These are phyloP conservation scores for Mycogone perniciosa DNA, from an alignment of 2,329 filamentous ascomycete species.

Conservation along the genomic window DNA sequence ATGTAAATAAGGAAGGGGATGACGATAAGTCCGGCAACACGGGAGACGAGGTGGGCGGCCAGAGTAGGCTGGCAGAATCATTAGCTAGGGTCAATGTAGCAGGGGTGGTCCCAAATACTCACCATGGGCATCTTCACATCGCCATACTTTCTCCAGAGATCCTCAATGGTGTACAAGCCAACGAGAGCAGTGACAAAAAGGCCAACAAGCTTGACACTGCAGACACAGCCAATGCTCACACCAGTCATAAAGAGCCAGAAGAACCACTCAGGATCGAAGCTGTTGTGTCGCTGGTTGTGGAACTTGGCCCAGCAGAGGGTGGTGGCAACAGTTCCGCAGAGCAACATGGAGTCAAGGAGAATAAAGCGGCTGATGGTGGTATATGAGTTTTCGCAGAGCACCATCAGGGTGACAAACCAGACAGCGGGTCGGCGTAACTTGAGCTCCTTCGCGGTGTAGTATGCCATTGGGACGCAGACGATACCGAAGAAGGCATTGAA, in stretches of 20 bases:
- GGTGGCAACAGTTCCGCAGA: constrained; percentile 97
- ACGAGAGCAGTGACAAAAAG: constrained; percentile 93
- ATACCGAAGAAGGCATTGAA: constrained; percentile 97
- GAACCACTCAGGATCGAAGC: constrained; percentile 90
- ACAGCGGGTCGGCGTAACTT: constrained; percentile 80
- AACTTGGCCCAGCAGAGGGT: constrained; percentile 97
- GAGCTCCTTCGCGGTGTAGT: constrained; percentile 88
- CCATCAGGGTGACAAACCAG: constrained; percentile 94
- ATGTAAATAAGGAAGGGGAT: constrained; percentile 89
- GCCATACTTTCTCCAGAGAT: constrained; percentile 97
- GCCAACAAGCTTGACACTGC: constrained; percentile 97
- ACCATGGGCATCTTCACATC: constrained; percentile 85
- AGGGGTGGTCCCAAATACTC: constrained; percentile 24
- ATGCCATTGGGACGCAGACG: constrained; percentile 85
- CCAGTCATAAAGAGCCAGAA: constrained; percentile 91
- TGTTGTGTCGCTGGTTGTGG: constrained; percentile 77
- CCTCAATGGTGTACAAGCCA: constrained; percentile 90
- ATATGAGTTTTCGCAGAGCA: constrained; percentile 98
- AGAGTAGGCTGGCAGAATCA: constrained; percentile 46
- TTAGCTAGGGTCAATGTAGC: not conserved
- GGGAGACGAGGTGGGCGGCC: constrained; percentile 69
- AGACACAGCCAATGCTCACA: constrained; percentile 93
- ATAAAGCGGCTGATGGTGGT: constrained; percentile 98
- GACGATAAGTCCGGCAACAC: constrained; percentile 80
- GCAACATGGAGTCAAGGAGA: constrained; percentile 94